Evolutionary conservation across 345 rosid genomes (phyloP).

Genomic region (Syzygium oleosum): DNA sequence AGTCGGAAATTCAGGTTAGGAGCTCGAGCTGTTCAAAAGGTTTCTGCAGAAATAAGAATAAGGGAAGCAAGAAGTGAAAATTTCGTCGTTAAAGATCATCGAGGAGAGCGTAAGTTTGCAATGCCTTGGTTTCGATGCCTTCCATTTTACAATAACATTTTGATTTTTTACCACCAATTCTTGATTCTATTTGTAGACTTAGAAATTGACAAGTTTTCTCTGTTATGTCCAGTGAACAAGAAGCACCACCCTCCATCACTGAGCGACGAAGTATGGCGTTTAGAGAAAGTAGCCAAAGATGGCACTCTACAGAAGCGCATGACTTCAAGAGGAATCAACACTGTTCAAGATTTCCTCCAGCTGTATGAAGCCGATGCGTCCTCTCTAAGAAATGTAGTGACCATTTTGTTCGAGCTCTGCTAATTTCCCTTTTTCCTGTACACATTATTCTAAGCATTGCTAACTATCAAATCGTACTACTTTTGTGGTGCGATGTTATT

Average conservation of each 20-base stretch:
- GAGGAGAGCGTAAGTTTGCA: constrained; percentile 9
- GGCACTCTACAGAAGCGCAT: constrained; percentile 18
- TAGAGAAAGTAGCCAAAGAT: constrained; percentile 29
- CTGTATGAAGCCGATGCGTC: neutral
- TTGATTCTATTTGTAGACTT: neutral
- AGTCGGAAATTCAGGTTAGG: too few relatives aligned
- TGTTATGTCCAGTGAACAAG: constrained; percentile 15
- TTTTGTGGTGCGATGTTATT: neutral
- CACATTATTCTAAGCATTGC: neutral
- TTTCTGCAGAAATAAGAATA: too few relatives aligned
- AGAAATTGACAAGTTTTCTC: neutral
- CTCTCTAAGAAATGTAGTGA: constrained; percentile 35
- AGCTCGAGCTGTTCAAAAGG: too few relatives aligned
- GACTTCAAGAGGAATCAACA: constrained; percentile 2
- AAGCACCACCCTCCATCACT: constrained; percentile 32
- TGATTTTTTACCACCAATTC: neutral
- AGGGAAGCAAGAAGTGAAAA: too few relatives aligned
- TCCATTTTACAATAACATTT: neutral
- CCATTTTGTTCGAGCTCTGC: neutral
- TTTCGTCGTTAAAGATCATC: too few relatives aligned
- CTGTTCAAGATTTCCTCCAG: constrained; percentile 20
- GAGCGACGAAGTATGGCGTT: constrained; percentile 28
- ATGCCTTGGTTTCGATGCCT: neutral
- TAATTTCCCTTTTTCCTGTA: neutral
- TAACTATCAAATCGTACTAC: neutral